Conservation (phyloP, 208 protist species). For the Crithidia brevicula region DNA sequence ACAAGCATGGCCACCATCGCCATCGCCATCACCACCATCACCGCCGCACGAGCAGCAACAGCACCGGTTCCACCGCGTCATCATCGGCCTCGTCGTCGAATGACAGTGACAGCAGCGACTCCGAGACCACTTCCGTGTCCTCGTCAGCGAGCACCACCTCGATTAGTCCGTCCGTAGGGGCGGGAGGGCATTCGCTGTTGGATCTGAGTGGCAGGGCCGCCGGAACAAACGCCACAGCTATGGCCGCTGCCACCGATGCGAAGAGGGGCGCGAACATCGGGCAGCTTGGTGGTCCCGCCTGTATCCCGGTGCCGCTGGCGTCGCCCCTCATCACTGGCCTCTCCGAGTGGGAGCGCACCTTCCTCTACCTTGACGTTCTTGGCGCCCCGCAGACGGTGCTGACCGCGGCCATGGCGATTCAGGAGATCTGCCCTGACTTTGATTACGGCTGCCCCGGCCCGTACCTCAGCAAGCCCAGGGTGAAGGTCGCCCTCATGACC, state of each 20-base stretch:
- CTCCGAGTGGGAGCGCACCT: conserved; percentile 60
- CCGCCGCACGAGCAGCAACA: conserved; percentile 7
- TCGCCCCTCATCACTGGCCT: conserved; percentile 57
- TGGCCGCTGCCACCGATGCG: neutral
- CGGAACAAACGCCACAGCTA: neutral
- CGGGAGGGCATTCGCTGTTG: neutral
- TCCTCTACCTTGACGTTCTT: conserved; percentile 72
- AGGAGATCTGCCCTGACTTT: conserved; percentile 46
- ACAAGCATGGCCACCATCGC: neutral
- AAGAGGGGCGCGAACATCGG: neutral
- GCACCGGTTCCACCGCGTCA: conserved; percentile 4
- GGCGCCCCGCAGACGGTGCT: conserved; percentile 35
- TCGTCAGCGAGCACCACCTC: conserved; percentile 18
- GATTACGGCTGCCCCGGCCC: conserved; percentile 51
- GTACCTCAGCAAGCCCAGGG: conserved; percentile 31
- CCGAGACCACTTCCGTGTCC: neutral
- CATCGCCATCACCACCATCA: neutral
- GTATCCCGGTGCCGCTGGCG: conserved; percentile 52
- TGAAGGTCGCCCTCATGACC: conserved; percentile 32
- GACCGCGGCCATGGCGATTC: conserved; percentile 24
- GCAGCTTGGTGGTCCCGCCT: conserved; percentile 25
- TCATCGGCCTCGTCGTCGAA: conserved; percentile 8
- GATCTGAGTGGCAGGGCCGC: neutral
- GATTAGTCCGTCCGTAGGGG: neutral
- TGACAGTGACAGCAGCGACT: conserved; percentile 2